Conservation (phyloP, 2,329 filamentous ascomycete species). For the Aspergillus aculeatinus region DNA sequence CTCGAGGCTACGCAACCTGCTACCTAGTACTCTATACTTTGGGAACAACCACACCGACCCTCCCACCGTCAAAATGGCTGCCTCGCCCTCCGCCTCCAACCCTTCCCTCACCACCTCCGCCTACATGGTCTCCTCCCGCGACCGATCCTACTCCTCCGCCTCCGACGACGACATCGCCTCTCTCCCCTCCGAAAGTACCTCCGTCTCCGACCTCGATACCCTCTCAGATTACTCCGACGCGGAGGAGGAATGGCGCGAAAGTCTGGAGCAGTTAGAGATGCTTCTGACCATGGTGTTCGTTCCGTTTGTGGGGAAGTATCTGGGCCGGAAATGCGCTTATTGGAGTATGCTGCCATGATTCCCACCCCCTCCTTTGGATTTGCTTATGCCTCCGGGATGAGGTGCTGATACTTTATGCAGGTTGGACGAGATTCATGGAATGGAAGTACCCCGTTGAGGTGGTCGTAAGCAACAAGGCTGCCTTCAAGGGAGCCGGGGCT, state of each 20-base stretch:
- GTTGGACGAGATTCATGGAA: constrained; percentile 90
- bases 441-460: constrained; percentile 88
- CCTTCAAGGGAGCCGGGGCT: constrained; percentile 63
- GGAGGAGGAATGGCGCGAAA: constrained; percentile 92
- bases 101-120: constrained; percentile 40
- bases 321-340: constrained; percentile 91
- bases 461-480: constrained; percentile 57
- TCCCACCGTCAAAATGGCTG: constrained; percentile 29
- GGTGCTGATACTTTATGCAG: constrained; percentile 48
- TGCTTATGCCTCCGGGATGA: not conserved
- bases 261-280: constrained; percentile 88
- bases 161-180: constrained; percentile 46
- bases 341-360: constrained; percentile 65
- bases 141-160: constrained; percentile 29
- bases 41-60: not conserved
- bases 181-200: constrained; percentile 42
- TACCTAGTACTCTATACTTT: no score
- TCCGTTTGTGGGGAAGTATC: constrained; percentile 90
- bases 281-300: constrained; percentile 92
- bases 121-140: constrained; percentile 40
- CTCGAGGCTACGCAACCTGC: not conserved
- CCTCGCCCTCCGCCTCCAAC: constrained; percentile 27
- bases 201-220: constrained; percentile 41
- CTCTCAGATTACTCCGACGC: constrained; percentile 70
- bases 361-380: constrained; percentile 9